Evolutionary conservation across 2,329 filamentous ascomycete species (phyloP).

Genomic region (Phialophora tarda): DNA sequence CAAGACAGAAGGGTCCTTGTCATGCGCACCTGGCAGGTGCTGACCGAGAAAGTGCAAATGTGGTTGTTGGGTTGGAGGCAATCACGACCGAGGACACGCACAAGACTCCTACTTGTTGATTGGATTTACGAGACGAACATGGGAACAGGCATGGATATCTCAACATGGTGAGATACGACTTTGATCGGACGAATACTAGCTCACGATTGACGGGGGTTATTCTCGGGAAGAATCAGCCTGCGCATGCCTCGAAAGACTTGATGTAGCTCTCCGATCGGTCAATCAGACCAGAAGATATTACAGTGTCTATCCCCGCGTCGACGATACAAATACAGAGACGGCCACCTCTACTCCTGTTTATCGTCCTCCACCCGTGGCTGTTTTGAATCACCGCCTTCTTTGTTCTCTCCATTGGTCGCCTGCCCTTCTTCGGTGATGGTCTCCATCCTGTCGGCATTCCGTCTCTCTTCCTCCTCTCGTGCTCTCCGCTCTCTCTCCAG

Average conservation of each 20-base stretch:
- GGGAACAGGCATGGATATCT: neutral
- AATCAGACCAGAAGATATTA: conserved; percentile 1
- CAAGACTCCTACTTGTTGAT: neutral
- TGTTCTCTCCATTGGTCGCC: conserved; percentile 47
- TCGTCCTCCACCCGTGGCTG: conserved; percentile 40
- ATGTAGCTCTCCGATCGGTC: neutral
- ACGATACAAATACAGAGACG: conserved; percentile 19
- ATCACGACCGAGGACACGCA: neutral
- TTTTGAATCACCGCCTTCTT: conserved; percentile 35
- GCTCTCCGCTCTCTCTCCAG: conserved; percentile 84
- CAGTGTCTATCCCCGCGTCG: conserved; percentile 5
- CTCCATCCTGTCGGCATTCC: conserved; percentile 65
- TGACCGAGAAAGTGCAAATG: no score
- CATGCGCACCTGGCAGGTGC: no score
- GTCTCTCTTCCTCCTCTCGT: conserved; percentile 73
- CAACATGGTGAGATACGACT: neutral
- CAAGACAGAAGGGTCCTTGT: no score
- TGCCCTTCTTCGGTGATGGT: conserved; percentile 79
- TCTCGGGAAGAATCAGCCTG: neutral
- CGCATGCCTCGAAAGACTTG: neutral
- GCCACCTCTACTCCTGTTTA: conserved; percentile 31
- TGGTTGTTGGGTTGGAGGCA: neutral
- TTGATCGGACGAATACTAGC: neutral
- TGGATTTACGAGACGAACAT: neutral
- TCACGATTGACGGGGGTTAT: neutral